Percentiles rank a stretch among this genome's conserved stretches.
Evolutionary conservation across 1,284 basidiomycete genomes (phyloP).

Genomic region (Sanghuangporus baumii): DNA sequence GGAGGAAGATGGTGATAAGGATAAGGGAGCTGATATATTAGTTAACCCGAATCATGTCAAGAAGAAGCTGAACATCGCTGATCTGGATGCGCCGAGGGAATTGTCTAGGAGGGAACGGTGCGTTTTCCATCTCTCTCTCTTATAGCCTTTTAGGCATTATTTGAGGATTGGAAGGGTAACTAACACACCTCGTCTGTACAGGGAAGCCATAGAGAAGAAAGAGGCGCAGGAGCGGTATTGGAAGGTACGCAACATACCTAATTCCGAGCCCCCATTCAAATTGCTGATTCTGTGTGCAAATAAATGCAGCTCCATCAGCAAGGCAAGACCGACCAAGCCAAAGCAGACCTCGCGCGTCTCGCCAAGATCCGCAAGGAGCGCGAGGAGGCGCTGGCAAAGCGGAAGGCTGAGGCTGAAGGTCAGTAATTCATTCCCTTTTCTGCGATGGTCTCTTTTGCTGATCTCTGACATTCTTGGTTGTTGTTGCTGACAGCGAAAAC

Average conservation of each 20-base stretch:
- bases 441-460: no score
- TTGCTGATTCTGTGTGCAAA: conserved; percentile 2
- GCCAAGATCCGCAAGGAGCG: conserved; percentile 81
- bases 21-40: conserved; percentile 54
- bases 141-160: background rate
- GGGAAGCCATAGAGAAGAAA: conserved; percentile 86
- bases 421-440: conserved; percentile 17
- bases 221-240: conserved; percentile 81
- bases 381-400: conserved; percentile 78
- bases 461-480: background rate
- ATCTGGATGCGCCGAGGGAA: conserved; percentile 50
- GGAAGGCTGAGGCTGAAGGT: conserved; percentile 84
- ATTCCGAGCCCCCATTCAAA: background rate
- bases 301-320: conserved; percentile 51
- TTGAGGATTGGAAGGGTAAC: background rate
- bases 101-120: conserved; percentile 66
- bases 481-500: conserved; percentile 33
- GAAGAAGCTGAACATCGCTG: conserved; percentile 63
- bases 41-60: conserved; percentile 66
- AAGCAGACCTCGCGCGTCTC: conserved; percentile 82
- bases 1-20: conserved; percentile 31
- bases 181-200: conserved; percentile 27
- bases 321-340: conserved; percentile 87
- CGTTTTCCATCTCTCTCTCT: conserved; percentile 19
- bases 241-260: conserved; percentile 49